Evolutionary conservation across 2,329 filamentous ascomycete species (phyloP).

Genomic region (Cercospora berteroae): DNA sequence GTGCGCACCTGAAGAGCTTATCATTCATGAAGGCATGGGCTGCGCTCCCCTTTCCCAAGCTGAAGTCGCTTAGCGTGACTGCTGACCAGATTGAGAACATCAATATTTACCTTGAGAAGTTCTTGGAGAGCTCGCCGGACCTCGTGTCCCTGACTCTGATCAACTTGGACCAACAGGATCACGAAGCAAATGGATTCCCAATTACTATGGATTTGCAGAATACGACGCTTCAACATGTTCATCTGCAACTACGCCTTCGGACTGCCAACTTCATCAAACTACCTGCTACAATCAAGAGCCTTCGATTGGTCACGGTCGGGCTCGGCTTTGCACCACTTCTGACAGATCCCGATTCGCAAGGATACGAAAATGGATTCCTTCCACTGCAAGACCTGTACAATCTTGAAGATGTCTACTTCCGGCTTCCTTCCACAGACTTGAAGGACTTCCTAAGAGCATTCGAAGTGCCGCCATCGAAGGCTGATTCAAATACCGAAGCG

Average conservation of each 20-base stretch:
- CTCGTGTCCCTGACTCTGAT: slow-evolving; percentile 7
- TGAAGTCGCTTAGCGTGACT: slow-evolving; percentile 9
- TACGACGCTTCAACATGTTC: slow-evolving; percentile 2
- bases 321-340: not conserved
- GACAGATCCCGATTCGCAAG: not conserved
- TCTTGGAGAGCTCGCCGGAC: slow-evolving; percentile 1
- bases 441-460: not conserved
- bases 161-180: not conserved
- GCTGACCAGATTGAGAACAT: not conserved
- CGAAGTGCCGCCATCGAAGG: not conserved
- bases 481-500: not conserved
- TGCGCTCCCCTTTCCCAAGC: not conserved
- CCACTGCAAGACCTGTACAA: not conserved
- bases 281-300: slow-evolving; percentile 6
- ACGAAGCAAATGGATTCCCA: not conserved
- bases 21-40: slow-evolving; percentile 1
- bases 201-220: slow-evolving; percentile 13
- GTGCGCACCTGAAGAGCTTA: slow-evolving; percentile 1
- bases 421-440: not conserved
- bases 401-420: not conserved
- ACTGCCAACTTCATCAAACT: slow-evolving; percentile 1
- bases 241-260: slow-evolving; percentile 6
- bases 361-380: not conserved
- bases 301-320: not conserved
- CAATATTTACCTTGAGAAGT: not conserved